A percentile compares a stretch with the other conserved stretches of the same genome.
Conservation (phyloP, 768 basidiomycete species). For the Suillus occidentalis region DNA sequence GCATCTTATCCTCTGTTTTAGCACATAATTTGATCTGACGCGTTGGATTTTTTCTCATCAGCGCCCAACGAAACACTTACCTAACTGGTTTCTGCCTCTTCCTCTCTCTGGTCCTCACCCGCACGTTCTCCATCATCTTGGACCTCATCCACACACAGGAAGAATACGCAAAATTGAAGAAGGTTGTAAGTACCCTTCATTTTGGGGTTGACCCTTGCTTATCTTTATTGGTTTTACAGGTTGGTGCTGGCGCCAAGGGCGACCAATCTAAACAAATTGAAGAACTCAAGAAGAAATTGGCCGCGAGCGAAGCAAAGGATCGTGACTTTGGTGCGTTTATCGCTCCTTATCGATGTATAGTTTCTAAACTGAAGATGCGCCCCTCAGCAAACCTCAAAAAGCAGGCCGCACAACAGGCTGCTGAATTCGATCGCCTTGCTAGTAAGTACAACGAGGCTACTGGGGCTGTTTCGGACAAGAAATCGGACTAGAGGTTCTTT, state of each 20-base stretch:
- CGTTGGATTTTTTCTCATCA: constrained; percentile 24
- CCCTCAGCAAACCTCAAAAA: constrained; percentile 33
- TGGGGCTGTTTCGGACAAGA: constrained; percentile 61
- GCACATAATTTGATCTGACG: background rate
- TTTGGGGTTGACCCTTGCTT: background rate
- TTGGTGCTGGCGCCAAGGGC: constrained; percentile 32
- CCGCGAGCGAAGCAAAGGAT: constrained; percentile 53
- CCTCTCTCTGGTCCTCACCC: constrained; percentile 91
- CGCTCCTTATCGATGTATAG: background rate
- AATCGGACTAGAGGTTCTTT: constrained; percentile 48
- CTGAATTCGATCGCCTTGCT: constrained; percentile 81
- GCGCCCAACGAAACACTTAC: constrained; percentile 88
- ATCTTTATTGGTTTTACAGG: constrained; percentile 22
- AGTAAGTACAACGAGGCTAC: constrained; percentile 73
- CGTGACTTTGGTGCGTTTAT: constrained; percentile 61
- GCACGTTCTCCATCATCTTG: constrained; percentile 89
- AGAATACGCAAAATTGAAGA: constrained; percentile 81
- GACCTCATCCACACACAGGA: constrained; percentile 91
- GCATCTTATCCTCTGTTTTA: constrained; percentile 24
- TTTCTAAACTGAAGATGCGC: background rate
- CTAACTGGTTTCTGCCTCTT: constrained; percentile 93
- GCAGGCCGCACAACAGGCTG: constrained; percentile 75
- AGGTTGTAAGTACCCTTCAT: constrained; percentile 35
- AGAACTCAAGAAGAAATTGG: constrained; percentile 68
- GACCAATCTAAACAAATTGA: constrained; percentile 47